Base-by-base conservation (phyloP, 164 flowering plant genomes). In the Vitis amurensis region DNA sequence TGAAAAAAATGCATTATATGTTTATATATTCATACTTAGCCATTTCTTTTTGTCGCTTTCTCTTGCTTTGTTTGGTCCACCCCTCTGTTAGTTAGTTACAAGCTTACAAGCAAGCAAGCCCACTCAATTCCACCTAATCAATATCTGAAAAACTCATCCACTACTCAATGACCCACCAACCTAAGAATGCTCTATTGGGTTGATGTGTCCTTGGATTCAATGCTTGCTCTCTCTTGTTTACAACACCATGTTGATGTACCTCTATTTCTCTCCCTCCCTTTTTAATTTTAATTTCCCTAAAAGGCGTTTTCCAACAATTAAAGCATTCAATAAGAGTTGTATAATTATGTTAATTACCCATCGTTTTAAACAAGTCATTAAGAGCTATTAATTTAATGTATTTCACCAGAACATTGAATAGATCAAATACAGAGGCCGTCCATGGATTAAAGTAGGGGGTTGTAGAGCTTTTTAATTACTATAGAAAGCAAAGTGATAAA, bases 1-100 rank as follows among this genome's bases (percentile, higher is more conserved):
- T 12, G 61, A 44, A 16, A 29, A 64, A 63, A 65, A 30, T 27
- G n/a, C 44, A 37, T 37, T 37, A 37, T 37, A 37, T 37, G 6
- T 37, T 37, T 37, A 37, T 37, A 31, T 57, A 57, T 8, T 44
- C 50, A 58, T 55, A 17, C 15, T 23, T 19, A 29, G 49, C 71
- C 23, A 48, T 59, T 67, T 37, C 44, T 37, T 37, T 71, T 63
- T 67, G 59, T 63, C 58, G 59, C 19, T 75, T 67, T 61, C 71
- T 67, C 19, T 71, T 67, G 55, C 71, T 67, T 65, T 17, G 63
- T 63, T 75, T 70, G 60, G 61, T 70, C 73, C 73, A 59, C 61
- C 37, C 63, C 53, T 49, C 61, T 59, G 27, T 53, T 61, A 17
- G 66, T 59, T 59, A 52, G 57, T 56, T 60, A 65, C 52, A 48